Evolutionary conservation across 2,329 filamentous ascomycete genomes (phyloP).

Genomic region (Pseudogymnoascus sp.): DNA sequence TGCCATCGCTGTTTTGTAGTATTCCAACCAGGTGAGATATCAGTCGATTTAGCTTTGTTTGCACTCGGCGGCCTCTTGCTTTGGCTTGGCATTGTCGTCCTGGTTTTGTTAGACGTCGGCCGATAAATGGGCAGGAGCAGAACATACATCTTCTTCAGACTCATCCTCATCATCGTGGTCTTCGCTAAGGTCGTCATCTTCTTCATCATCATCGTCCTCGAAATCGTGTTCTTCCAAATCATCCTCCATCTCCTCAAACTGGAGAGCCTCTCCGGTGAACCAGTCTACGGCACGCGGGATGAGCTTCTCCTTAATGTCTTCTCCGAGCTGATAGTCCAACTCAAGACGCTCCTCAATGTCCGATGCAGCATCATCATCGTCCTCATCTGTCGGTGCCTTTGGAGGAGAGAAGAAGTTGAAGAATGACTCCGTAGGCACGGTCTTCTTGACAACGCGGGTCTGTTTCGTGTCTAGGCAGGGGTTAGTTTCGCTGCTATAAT

Average conservation of each 20-base stretch:
- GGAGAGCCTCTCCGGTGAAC: conserved; percentile 97
- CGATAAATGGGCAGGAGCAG: not conserved
- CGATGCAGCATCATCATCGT: conserved; percentile 65
- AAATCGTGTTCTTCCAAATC: conserved; percentile 77
- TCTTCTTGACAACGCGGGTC: conserved; percentile 98
- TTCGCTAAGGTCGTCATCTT: conserved; percentile 78
- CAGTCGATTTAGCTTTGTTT: conserved; percentile 69
- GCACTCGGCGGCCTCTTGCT: conserved; percentile 91
- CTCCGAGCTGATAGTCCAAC: conserved; percentile 95
- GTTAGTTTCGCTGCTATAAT: not conserved
- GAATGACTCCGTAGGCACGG: conserved; percentile 96
- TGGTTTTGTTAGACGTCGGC: conserved; percentile 30
- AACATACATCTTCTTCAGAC: conserved; percentile 67
- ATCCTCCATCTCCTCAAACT: conserved; percentile 87
- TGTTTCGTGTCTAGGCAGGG: conserved; percentile 80
- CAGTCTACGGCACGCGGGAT: conserved; percentile 98
- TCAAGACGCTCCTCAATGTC: conserved; percentile 98
- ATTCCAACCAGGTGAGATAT: conserved; percentile 12
- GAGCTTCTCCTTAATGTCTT: conserved; percentile 99
- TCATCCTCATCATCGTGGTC: conserved; percentile 74
- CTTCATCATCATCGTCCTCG: conserved; percentile 80
- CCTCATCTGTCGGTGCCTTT: conserved; percentile 68
- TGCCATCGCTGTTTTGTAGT: conserved; percentile 6
- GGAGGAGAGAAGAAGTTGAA: conserved; percentile 91
- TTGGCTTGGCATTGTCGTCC: conserved; percentile 84